These are phyloP conservation scores for Singerocomus inundabilis DNA, from an alignment of 1,284 basidiomycete genomes.

Conservation along the genomic window DNA sequence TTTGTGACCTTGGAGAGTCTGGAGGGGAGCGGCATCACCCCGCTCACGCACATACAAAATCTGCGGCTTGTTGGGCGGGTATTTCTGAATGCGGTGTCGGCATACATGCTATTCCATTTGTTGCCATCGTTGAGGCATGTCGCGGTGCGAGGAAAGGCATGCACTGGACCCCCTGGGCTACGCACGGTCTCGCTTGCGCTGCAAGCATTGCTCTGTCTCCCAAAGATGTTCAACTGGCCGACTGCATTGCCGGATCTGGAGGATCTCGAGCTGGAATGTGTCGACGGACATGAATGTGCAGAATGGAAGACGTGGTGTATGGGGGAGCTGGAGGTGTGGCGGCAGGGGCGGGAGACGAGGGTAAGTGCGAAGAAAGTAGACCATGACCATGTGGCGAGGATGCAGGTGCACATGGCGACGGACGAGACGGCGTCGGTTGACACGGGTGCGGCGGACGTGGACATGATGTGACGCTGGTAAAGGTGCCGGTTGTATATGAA, in stretches of 20 bases:
- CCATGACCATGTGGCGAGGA: background rate
- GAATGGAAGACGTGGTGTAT: constrained; percentile 13
- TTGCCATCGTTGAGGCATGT: constrained; percentile 15
- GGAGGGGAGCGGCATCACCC: constrained; percentile 1
- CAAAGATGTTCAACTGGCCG: constrained; percentile 4
- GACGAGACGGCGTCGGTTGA: background rate
- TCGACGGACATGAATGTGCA: constrained; percentile 7
- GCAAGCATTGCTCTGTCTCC: constrained; percentile 15
- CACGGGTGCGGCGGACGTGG: too few relatives aligned
- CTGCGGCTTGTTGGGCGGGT: constrained; percentile 13
- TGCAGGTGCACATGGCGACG: constrained; percentile 2
- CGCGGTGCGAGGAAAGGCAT: constrained; percentile 15
- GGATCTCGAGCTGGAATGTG: constrained; percentile 15
- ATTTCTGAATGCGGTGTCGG: constrained; percentile 13
- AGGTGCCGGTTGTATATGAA: too few relatives aligned
- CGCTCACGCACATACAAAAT: constrained; percentile 16
- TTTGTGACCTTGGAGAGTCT: constrained; percentile 4
- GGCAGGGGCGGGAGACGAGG: constrained; percentile 3
- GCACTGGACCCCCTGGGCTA: constrained; percentile 8
- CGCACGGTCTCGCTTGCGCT: constrained; percentile 17
- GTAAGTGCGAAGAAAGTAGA: background rate
- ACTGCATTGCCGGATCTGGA: constrained; percentile 12
- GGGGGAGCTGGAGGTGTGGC: constrained; percentile 15
- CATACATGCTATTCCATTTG: constrained; percentile 19
- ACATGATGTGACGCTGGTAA: too few relatives aligned